Base-by-base conservation (phyloP, 306 rosid species). In the Gillenia trifoliata region DNA sequence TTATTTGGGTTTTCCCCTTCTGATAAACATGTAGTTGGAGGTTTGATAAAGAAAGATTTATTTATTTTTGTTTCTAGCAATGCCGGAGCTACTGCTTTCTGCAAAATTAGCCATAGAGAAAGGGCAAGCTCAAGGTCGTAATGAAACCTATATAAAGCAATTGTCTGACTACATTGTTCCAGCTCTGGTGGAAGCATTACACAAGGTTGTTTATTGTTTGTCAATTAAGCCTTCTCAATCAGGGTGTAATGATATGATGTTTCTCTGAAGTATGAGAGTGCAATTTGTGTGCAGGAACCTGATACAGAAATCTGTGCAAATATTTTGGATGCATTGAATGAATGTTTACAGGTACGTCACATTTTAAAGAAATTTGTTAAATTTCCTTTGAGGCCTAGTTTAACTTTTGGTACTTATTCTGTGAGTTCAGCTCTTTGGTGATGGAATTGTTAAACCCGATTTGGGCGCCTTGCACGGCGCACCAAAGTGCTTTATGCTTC, bases 251-350 rank as follows among this genome's bases (percentile, higher is more conserved):
- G 23, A 73, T 22, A 6, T 43, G n/a, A 41, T 17, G 41, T 80
- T 33, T 45, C 59, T 5, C 29, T 81, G 11, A 84, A 78, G 28
- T 72, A 41, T 77, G 33, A 68, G 68, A 26, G 50, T 72, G 71
- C 52, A 70, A 30, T 73, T 57, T 86, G 19, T 60, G 72, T 86
- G 86, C 92, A 94, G 99, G 99, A 94, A 75, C 99, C 97, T 70
- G 99, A 94, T 78, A 94, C 99, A 4, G 99, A 94, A 88, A 94
- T 94, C 52, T 94, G 97, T 74, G 97, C 96, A 56, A 94, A 87
- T 77, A 94, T 94, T 87, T 78, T 94, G 88, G 97, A 94, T 54
- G 90, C 99, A 40, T 71, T 94, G 83, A 94, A 94, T 70, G 99
- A 94, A 79, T 90, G 96, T 82, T 40, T 94, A 82, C 97, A 94